Evolutionary conservation across 2,329 filamentous ascomycete species (phyloP), one percentile per base, ranked within the genome.

Genomic region (Talaromyces islandicus): DNA sequence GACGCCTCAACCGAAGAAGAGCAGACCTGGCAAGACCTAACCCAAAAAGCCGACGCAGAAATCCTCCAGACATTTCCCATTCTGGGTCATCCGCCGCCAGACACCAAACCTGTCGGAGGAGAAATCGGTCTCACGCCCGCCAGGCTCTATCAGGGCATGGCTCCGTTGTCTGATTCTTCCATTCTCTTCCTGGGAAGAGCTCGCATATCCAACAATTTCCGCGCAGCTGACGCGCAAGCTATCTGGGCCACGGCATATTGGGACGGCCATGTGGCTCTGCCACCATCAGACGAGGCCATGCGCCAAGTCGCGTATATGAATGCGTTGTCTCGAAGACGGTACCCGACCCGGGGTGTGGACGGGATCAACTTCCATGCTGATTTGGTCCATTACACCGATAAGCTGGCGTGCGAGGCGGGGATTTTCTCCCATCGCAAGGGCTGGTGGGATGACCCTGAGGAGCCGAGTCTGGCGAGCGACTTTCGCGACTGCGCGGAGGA

Each of bases 341-440:
- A 58, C 21, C 56, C 56, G 48, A 52, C 56, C 2, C 50, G 56
- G 48, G 56, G 48, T 29, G 7, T 51, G 7, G 56, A 58, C 46
- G 56, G 56, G 7, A 25, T 58, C 19, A 58, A 58, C 14, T 58
- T 58, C 17, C 56, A 58, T 41, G 56, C 56, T 7, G 56, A 58
- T 58, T 25, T 58, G 48, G 56, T 58, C 14, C 51, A 58, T 58
- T 58, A 58, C 21, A 58, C 56, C 11, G 56, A 58, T 52, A 53
- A 27, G 32, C 19, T 58, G 14, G 56, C 12, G 17, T 19, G 21
- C 4, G 56, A 58, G 48, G 56, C 56, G 11, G 56, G 56, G 12
- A 46, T 58, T 53, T 52, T 50, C 21, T 58, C 56, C 4, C 56
- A 58, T 35, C 56, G 56, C 14, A 58, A 52, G 56, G 56, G 56